Base-by-base conservation (phyloP, 495 filamentous ascomycete genomes). In the Hypoxylon subgilvum region DNA sequence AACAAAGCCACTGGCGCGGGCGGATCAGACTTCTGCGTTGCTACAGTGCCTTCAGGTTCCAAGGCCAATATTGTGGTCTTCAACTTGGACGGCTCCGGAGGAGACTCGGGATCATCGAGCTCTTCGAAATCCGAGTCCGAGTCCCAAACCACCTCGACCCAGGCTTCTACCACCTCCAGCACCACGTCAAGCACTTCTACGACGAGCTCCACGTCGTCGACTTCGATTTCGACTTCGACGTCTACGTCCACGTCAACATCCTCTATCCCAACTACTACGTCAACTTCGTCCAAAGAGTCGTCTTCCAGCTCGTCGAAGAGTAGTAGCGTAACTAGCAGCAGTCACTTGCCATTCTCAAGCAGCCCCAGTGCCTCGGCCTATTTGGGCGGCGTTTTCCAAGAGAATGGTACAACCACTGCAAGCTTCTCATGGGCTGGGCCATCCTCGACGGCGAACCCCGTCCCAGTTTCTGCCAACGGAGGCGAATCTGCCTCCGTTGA, bases 11-110 rank as follows among this genome's bases (percentile, higher is more conserved):
- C 71, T 19, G 88, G 89, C 36, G 88, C 87, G 22, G 88, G 87
- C 16, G 86, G 82, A 57, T 87, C 81, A n/a, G 75, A 79, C 28
- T 91, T 89, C 69, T 93, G 89, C 65, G 88, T 91, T 46, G 89
- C 90, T 9, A 91, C 88, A 30, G 83, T 92, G 13, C 85, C 87
- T 27, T 81, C 82, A 53, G 89, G 89, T 39, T 63, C 69, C 35
- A 83, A 76, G 44, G 89, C 88, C 42, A 86, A 84, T 53, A 82
- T 91, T 60, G 84, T 90, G 28, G 84, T 91, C 22, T 77, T 71
- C 45, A 77, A 74, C 64, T 62, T 73, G 2, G 74, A 78, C 35
- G 76, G 76, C 2, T 74, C 57, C 5, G 51, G 23, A 31, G 64
- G 64, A 9, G 42, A 52, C 44, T 25, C 22, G 14, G 32, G n/a